A percentile compares a stretch with the other conserved stretches of the same genome.
These are phyloP conservation scores for Pseudonitzschia delicatissima DNA, from an alignment of 108 stramenopile genomes.

Conservation along the genomic window DNA sequence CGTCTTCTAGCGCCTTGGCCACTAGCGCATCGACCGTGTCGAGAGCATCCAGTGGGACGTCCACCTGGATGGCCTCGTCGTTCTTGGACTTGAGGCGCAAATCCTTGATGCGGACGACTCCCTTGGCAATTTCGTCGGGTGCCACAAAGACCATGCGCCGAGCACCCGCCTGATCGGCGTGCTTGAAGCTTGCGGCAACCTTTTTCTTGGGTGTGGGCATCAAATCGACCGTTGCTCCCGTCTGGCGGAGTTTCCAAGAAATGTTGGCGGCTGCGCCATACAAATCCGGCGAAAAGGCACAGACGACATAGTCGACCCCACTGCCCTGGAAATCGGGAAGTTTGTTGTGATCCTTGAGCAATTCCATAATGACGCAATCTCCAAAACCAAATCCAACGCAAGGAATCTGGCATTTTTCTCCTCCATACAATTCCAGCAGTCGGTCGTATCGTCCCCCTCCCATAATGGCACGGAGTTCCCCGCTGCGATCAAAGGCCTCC, in stretches of 20 bases:
- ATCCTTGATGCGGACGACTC: conserved; percentile 83
- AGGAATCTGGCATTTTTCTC: conserved; percentile 81
- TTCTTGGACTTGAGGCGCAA: conserved; percentile 55
- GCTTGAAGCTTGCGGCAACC: conserved; percentile 93
- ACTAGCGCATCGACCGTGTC: conserved; percentile 40
- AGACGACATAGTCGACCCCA: conserved; percentile 79
- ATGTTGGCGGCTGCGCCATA: conserved; percentile 69
- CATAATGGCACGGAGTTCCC: conserved; percentile 93
- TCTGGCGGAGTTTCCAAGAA: conserved; percentile 57
- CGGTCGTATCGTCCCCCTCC: conserved; percentile 97
- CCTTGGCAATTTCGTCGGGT: conserved; percentile 81
- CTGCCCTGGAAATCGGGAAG: conserved; percentile 71
- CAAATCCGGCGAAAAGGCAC: conserved; percentile 71
- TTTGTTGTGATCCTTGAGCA: conserved; percentile 78
- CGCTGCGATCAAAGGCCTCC: conserved; percentile 95
- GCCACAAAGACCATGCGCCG: conserved; percentile 87
- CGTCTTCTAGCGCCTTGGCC: conserved; percentile 25
- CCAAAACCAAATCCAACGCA: conserved; percentile 98
- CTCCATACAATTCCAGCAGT: conserved; percentile 91
- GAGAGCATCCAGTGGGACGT: conserved; percentile 42
- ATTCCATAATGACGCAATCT: conserved; percentile 96
- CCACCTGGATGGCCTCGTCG: conserved; percentile 47
- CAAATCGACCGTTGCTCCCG: conserved; percentile 83
- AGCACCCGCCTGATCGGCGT: conserved; percentile 89
- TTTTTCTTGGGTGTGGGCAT: conserved; percentile 90